Conservation (phyloP, 2,329 filamentous ascomycete species). For the Clonostachys chloroleuca region DNA sequence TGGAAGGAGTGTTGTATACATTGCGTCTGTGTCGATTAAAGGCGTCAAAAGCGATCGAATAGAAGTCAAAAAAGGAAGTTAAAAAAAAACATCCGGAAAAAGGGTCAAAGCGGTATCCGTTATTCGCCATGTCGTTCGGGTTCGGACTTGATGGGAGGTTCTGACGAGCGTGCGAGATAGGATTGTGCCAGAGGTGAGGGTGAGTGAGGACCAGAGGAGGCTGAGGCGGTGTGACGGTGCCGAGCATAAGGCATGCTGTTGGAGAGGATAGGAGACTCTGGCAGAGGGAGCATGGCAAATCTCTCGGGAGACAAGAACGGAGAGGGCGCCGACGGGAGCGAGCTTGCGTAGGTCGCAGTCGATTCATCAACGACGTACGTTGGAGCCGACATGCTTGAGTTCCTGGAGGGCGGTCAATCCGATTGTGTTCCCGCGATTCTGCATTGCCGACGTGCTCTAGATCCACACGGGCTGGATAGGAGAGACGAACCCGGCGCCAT, state of each 20-base stretch:
- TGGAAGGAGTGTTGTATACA: slow-evolving; percentile 29
- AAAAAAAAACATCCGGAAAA: slow-evolving; percentile 3
- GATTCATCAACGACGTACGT: slow-evolving; percentile 37
- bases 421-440: slow-evolving; percentile 31
- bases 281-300: slow-evolving; percentile 35
- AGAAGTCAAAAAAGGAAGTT: slow-evolving; percentile 7
- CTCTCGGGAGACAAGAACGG: slow-evolving; percentile 38
- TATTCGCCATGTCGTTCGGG: background rate
- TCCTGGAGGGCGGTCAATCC: slow-evolving; percentile 44
- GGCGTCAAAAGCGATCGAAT: background rate
- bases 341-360: slow-evolving; percentile 23
- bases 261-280: slow-evolving; percentile 36
- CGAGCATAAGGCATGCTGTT: slow-evolving; percentile 22
- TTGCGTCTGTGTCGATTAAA: slow-evolving; percentile 23
- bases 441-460: slow-evolving; percentile 39
- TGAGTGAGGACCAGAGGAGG: slow-evolving; percentile 26
- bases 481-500: slow-evolving; percentile 55
- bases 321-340: slow-evolving; percentile 32
- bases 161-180: slow-evolving; percentile 18
- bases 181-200: slow-evolving; percentile 25
- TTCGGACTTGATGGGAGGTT: slow-evolving; percentile 4
- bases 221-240: slow-evolving; percentile 29
- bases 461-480: slow-evolving; percentile 59
- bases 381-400: slow-evolving; percentile 27
- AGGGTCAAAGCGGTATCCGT: background rate